Percentiles rank a stretch among this genome's conserved stretches.
Conservation (phyloP, 257 asterid genomes). For the Jacaranda mimosifolia region DNA sequence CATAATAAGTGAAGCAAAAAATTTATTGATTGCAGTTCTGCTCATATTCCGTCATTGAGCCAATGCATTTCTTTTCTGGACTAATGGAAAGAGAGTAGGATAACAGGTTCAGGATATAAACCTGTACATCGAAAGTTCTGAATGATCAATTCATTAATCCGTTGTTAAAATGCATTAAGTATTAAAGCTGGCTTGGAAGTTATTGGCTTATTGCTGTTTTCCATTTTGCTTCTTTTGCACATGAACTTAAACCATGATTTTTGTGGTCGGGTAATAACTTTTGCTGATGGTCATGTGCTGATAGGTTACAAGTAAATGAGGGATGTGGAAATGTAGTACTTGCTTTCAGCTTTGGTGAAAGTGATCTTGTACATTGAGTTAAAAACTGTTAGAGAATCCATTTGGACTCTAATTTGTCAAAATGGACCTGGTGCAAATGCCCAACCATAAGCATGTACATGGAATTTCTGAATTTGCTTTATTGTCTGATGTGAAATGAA, state of each 20-base stretch:
- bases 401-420: constrained; percentile 4
- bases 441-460: constrained; percentile 9
- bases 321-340: background rate
- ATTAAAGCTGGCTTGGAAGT: background rate
- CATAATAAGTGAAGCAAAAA: background rate
- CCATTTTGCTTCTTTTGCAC: background rate
- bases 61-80: constrained; percentile 4
- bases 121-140: background rate
- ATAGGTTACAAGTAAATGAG: background rate
- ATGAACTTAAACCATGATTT: constrained; percentile 21
- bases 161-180: constrained; percentile 2
- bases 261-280: background rate
- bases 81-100: background rate
- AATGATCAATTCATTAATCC: background rate
- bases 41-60: background rate
- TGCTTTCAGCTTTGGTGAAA: constrained; percentile 8
- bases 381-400: background rate
- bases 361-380: constrained; percentile 16
- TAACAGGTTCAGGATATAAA: background rate
- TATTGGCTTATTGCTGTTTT: background rate
- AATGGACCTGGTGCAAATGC: constrained; percentile 19
- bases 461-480: constrained; percentile 9
- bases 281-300: background rate
- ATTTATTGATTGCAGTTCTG: background rate
- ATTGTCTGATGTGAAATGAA: constrained; percentile 11